Conservation (phyloP, 2,329 filamentous ascomycete genomes). For the Dothistroma pini region DNA sequence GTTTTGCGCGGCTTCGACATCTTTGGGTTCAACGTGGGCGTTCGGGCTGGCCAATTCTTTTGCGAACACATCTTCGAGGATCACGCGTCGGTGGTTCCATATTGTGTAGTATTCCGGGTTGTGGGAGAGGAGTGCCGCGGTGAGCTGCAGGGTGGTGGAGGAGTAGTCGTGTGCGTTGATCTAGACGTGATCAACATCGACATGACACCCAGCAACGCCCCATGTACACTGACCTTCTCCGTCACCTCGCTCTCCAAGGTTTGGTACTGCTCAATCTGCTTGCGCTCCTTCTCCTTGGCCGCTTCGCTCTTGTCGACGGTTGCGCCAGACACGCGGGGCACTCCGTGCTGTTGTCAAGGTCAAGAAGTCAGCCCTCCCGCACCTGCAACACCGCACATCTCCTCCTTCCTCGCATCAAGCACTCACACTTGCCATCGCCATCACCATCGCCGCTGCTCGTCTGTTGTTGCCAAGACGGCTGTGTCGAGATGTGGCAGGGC, state of each 20-base stretch:
- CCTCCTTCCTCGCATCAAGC: constrained; percentile 8
- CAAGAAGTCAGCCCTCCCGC: constrained; percentile 10
- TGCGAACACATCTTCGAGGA: constrained; percentile 61
- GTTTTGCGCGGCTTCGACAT: constrained; percentile 26
- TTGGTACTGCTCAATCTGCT: constrained; percentile 73
- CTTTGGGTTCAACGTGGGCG: constrained; percentile 21
- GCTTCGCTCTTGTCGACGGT: constrained; percentile 63
- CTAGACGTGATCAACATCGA: constrained; percentile 27
- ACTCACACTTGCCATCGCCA: constrained; percentile 13
- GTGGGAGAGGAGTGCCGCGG: constrained; percentile 67
- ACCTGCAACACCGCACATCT: constrained; percentile 18
- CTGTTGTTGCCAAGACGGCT: not conserved
- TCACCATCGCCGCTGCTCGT: not conserved
- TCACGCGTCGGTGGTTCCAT: constrained; percentile 81
- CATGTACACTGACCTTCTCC: constrained; percentile 50
- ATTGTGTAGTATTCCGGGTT: constrained; percentile 89
- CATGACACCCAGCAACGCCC: not conserved
- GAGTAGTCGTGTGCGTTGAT: constrained; percentile 48
- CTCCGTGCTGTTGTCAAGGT: constrained; percentile 69
- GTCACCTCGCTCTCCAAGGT: constrained; percentile 65
- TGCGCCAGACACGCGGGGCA: constrained; percentile 56
- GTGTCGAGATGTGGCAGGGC: not conserved
- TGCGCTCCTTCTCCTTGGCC: constrained; percentile 65
- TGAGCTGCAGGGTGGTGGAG: constrained; percentile 60
- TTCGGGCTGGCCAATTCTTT: constrained; percentile 38